Evolutionary conservation across 352 stramenopile species (phyloP).

Genomic region (Phytophthora chlamydospora): DNA sequence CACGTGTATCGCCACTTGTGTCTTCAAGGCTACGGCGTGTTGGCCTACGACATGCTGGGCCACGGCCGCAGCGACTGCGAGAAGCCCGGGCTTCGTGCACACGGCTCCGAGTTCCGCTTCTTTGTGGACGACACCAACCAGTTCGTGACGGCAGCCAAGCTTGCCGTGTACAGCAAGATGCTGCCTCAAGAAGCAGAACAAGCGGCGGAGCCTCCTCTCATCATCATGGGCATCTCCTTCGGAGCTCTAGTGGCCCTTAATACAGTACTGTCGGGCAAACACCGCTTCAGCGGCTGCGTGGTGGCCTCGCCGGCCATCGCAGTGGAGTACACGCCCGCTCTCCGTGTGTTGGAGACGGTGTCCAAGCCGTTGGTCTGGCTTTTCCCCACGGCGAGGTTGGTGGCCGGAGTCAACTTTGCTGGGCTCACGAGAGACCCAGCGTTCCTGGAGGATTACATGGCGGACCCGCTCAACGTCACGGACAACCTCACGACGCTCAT

Average conservation of each 20-base stretch:
- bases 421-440: slow-evolving; percentile 36
- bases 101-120: slow-evolving; percentile 60
- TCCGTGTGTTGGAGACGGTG: slow-evolving; percentile 49
- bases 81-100: slow-evolving; percentile 34
- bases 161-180: slow-evolving; percentile 41
- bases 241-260: slow-evolving; percentile 65
- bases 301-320: slow-evolving; percentile 65
- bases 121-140: slow-evolving; percentile 79
- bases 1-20: slow-evolving; percentile 65
- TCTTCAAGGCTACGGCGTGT: slow-evolving; percentile 49
- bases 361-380: slow-evolving; percentile 48
- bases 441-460: slow-evolving; percentile 62
- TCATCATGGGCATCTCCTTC: slow-evolving; percentile 77
- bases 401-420: slow-evolving; percentile 61
- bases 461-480: slow-evolving; percentile 54
- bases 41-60: slow-evolving; percentile 68
- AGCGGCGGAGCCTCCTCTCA: slow-evolving; percentile 31
- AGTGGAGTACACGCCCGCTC: slow-evolving; percentile 58
- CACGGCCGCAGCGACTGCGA: slow-evolving; percentile 68
- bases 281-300: slow-evolving; percentile 55
- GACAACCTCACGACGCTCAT: slow-evolving; percentile 53
- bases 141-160: slow-evolving; percentile 54
- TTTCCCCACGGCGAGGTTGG: slow-evolving; percentile 50
- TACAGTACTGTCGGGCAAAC: slow-evolving; percentile 51
- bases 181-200: slow-evolving; percentile 23